Base-by-base conservation (phyloP, 495 filamentous ascomycete genomes). In the Aspergillus coremiiformis region DNA sequence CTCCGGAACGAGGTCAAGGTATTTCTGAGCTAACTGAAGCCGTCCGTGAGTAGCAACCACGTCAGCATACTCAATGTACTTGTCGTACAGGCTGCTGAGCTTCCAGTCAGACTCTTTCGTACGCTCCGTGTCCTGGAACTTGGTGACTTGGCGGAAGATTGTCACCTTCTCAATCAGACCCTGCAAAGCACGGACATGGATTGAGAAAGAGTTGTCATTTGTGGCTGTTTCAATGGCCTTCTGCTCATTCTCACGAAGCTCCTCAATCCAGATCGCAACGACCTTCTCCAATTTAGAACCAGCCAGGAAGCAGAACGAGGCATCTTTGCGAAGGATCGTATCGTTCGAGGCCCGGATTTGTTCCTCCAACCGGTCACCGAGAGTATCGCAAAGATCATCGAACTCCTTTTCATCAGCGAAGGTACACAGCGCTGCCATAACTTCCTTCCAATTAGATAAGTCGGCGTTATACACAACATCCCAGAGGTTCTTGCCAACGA, bases 211-310 rank as follows among this genome's bases (percentile, higher is more conserved):
- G 17, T 87, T 89, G 56, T 87, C 86, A 48, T 82, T 80, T 45
- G 75, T 69, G 10, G 78, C 74, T 39, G 84, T 75, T 52, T 89
- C 76, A 55, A 90, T 74, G 29, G 80, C 84, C 21, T 81, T 81
- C 55, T 86, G 80, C 66, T 96, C 93, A 5, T 79, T 75, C 66
- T 95, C 89, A 49, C 86, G 74, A 22, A 96, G 78, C 68, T 96
- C 89, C 44, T 85, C 79, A 39, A 94, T 84, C 93, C 93, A 99
- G 62, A 96, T 96, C 29, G 75, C 73, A 37, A 96, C 85, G 15
- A 96, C 91, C 77, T 97, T 99, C 66, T 99, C 93, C 19, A 98
- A 76, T 72, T 96, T 97, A 8, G 91, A 94, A 39, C 94, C 92
- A 35, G 90, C 88, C 44, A 99, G 69, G 66, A 87, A 99, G 68